These are phyloP conservation scores for Torulaspora globosa DNA, from an alignment of 1,139 yeast genomes.

Conservation along the genomic window DNA sequence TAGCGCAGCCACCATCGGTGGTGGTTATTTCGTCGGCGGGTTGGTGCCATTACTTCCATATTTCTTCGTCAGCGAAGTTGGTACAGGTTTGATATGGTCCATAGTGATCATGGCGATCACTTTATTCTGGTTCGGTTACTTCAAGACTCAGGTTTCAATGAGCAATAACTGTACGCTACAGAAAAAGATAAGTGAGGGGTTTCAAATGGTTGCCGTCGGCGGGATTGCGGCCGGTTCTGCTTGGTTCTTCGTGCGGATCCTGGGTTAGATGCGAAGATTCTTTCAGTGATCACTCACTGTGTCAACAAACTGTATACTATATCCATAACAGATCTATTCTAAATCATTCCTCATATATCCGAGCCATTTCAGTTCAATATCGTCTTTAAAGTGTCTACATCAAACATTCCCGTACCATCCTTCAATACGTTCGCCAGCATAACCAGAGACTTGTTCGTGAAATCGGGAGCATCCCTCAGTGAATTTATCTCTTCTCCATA, in stretches of 20 bases:
- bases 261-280: conserved; percentile 10
- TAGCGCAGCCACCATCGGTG: conserved; percentile 72
- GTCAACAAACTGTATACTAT: conserved; percentile 13
- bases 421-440: conserved; percentile 62
- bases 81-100: conserved; percentile 69
- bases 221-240: conserved; percentile 97
- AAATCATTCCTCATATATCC: background rate
- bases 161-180: conserved; percentile 65
- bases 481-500: conserved; percentile 63
- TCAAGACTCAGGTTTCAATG: conserved; percentile 79
- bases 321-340: conserved; percentile 10
- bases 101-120: conserved; percentile 82
- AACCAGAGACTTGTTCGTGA: conserved; percentile 54
- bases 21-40: conserved; percentile 73
- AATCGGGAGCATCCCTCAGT: conserved; percentile 63
- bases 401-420: conserved; percentile 64
- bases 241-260: conserved; percentile 74
- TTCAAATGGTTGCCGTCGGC: conserved; percentile 90
- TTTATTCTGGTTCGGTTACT: conserved; percentile 78
- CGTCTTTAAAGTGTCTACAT: conserved; percentile 50
- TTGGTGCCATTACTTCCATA: conserved; percentile 73
- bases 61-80: conserved; percentile 69
- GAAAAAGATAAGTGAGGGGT: conserved; percentile 70
- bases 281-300: background rate
- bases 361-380: conserved; percentile 17